These are phyloP conservation scores for Ambrosiella beaveri DNA, from an alignment of 2,329 filamentous ascomycete species.

Conservation along the genomic window DNA sequence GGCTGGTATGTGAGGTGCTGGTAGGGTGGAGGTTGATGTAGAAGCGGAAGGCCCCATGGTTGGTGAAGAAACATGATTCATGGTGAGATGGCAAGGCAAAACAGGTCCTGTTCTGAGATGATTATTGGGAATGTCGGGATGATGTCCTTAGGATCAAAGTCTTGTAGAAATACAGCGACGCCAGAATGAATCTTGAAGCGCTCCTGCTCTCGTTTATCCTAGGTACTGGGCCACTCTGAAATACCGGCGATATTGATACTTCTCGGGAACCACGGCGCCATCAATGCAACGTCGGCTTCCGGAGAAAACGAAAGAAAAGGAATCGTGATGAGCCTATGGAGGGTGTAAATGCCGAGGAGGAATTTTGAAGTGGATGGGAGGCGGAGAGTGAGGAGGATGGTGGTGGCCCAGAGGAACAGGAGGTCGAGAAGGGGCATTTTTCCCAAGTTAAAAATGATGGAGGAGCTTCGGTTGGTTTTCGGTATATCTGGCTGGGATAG, in stretches of 20 bases:
- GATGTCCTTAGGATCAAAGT: too few relatives aligned
- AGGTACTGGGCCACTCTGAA: neutral
- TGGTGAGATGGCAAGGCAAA: too few relatives aligned
- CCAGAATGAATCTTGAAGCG: neutral
- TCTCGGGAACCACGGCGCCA: neutral
- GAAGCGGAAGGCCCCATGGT: too few relatives aligned
- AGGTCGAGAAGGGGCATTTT: neutral
- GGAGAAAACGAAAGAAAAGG: neutral
- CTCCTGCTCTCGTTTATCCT: neutral
- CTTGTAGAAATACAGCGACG: neutral
- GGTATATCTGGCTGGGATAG: too few relatives aligned
- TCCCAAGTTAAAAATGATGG: too few relatives aligned
- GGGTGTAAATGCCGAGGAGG: neutral
- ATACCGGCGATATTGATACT: neutral
- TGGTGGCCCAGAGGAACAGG: neutral
- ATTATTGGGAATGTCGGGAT: too few relatives aligned
- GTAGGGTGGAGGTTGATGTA: too few relatives aligned
- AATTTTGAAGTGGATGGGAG: neutral
- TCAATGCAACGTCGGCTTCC: neutral
- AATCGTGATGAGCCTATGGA: neutral
- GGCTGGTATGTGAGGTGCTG: too few relatives aligned
- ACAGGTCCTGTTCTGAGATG: too few relatives aligned
- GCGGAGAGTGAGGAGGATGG: neutral
- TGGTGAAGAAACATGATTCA: too few relatives aligned
- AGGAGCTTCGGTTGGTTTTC: too few relatives aligned